Evolutionary conservation across 352 stramenopile species (phyloP).

Genomic region (Achlya hypogyna): DNA sequence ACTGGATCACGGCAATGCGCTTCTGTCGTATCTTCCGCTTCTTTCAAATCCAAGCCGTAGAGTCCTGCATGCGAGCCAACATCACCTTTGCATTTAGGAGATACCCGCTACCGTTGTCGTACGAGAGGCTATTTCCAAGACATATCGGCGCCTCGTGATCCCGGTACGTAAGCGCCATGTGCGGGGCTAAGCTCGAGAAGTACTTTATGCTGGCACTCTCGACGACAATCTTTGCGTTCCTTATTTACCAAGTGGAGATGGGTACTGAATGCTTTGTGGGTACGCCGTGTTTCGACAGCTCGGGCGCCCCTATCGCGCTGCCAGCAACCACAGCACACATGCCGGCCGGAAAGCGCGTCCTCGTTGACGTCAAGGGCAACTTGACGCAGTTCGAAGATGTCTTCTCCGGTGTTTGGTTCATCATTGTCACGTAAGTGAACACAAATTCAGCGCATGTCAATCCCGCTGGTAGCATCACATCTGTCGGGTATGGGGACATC

Average conservation of each 20-base stretch:
- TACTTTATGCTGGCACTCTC: conserved; percentile 76
- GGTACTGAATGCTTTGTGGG: conserved; percentile 71
- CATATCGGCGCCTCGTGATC: conserved; percentile 57
- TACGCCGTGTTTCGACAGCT: conserved; percentile 43
- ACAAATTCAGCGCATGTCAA: background rate
- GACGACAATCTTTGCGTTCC: conserved; percentile 61
- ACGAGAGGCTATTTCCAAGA: conserved; percentile 76
- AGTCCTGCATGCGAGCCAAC: background rate
- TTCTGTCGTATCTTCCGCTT: conserved; percentile 54
- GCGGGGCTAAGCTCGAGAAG: conserved; percentile 5
- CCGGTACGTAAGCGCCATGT: conserved; percentile 20
- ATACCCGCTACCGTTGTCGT: conserved; percentile 71
- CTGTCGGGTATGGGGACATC: conserved; percentile 70
- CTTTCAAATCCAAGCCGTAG: conserved; percentile 61
- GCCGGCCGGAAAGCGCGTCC: conserved; percentile 48
- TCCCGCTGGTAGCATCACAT: conserved; percentile 29
- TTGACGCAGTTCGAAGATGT: conserved; percentile 70
- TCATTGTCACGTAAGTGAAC: conserved; percentile 53
- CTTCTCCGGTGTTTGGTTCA: conserved; percentile 77
- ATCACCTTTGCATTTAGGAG: conserved; percentile 14
- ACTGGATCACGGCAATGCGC: conserved; percentile 49
- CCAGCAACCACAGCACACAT: conserved; percentile 42
- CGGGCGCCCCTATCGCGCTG: conserved; percentile 44
- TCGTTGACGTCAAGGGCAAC: conserved; percentile 58
- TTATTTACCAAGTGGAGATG: conserved; percentile 75